Percentiles rank a stretch among this genome's conserved stretches.
These are phyloP conservation scores for Botrytis aclada DNA, from an alignment of 2,329 filamentous ascomycete species.

Conservation along the genomic window DNA sequence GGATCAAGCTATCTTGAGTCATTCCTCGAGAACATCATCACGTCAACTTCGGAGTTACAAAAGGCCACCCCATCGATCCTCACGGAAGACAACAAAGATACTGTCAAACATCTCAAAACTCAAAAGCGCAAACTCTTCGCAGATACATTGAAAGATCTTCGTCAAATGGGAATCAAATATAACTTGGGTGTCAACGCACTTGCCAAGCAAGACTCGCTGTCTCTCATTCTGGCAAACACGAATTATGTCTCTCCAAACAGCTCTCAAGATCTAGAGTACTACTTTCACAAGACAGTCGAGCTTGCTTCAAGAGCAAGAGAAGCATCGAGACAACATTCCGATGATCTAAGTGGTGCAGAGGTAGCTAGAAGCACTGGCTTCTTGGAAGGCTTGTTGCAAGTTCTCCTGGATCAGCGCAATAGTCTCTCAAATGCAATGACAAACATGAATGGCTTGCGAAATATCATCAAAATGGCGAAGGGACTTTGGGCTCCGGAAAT, in stretches of 20 bases:
- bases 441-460: slow-evolving; percentile 27
- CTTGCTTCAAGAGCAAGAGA: slow-evolving; percentile 65
- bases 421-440: slow-evolving; percentile 26
- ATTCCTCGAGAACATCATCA: slow-evolving; percentile 67
- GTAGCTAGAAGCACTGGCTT: slow-evolving; percentile 75
- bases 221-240: slow-evolving; percentile 63
- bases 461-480: slow-evolving; percentile 27
- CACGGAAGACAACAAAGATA: slow-evolving; percentile 80
- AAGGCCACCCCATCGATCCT: slow-evolving; percentile 79
- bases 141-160: slow-evolving; percentile 77
- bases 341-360: slow-evolving; percentile 80
- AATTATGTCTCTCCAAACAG: slow-evolving; percentile 38
- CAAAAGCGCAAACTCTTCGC: slow-evolving; percentile 88
- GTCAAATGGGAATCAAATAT: slow-evolving; percentile 84
- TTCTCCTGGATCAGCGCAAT: slow-evolving; percentile 58
- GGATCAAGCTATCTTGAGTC: slow-evolving; percentile 58
- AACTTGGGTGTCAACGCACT: slow-evolving; percentile 76
- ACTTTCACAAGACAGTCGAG: slow-evolving; percentile 77
- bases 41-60: slow-evolving; percentile 69
- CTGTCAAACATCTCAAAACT: slow-evolving; percentile 84
- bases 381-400: slow-evolving; percentile 78
- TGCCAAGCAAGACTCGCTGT: slow-evolving; percentile 67
- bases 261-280: slow-evolving; percentile 51
- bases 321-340: slow-evolving; percentile 69
- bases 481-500: slow-evolving; percentile 44